Evolutionary conservation across 306 rosid genomes (phyloP).

Genomic region (Lathyrus oleraceus): DNA sequence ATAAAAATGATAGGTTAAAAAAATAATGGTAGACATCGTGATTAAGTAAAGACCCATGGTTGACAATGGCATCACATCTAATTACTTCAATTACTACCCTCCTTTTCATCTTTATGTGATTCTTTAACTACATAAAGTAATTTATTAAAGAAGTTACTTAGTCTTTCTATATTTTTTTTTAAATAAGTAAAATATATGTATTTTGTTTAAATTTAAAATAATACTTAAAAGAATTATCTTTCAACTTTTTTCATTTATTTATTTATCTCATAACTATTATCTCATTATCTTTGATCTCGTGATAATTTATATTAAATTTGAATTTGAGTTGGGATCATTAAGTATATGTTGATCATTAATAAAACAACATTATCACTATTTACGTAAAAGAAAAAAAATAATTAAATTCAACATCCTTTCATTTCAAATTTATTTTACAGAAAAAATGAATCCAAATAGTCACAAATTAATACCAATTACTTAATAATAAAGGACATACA

Average conservation of each 20-base stretch:
- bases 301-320: too few relatives aligned
- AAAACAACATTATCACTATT: too few relatives aligned
- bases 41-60: conserved; percentile 60
- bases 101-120: conserved; percentile 35
- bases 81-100: conserved; percentile 32
- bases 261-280: too few relatives aligned
- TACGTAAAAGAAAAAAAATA: too few relatives aligned
- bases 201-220: not conserved
- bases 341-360: too few relatives aligned
- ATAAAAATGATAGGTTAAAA: not conserved
- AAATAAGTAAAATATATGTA: not conserved
- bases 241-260: not conserved
- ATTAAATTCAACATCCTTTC: too few relatives aligned
- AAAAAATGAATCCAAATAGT: too few relatives aligned
- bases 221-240: not conserved
- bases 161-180: too few relatives aligned
- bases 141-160: too few relatives aligned
- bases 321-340: too few relatives aligned
- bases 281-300: too few relatives aligned
- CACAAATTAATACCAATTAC: not conserved
- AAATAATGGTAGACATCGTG: conserved; percentile 56
- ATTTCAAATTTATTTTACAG: too few relatives aligned
- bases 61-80: conserved; percentile 68
- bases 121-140: conserved; percentile 3
- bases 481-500: not conserved